Conservation (phyloP, 345 rosid genomes). For the Anacardium occidentale region DNA sequence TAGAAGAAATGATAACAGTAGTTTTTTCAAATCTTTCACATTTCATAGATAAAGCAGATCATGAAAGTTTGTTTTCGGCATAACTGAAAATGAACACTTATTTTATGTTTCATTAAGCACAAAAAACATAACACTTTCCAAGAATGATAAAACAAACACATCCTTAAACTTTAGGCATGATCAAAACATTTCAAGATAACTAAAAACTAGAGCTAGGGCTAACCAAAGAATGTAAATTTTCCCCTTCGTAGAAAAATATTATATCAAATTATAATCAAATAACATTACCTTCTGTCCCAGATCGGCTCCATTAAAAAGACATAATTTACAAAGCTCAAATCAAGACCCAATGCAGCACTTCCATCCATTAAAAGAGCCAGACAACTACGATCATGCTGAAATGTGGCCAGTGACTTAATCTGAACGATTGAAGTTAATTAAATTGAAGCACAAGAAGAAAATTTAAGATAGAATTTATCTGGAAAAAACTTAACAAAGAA, state of each 20-base stretch:
- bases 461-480: background rate
- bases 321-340: constrained; percentile 86
- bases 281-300: constrained; percentile 87
- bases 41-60: too few relatives aligned
- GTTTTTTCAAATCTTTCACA: too few relatives aligned
- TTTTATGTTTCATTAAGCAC: too few relatives aligned
- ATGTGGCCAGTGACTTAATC: constrained; percentile 69
- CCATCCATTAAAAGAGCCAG: constrained; percentile 96
- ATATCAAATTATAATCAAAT: background rate
- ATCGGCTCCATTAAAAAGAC: constrained; percentile 96
- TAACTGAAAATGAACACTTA: too few relatives aligned
- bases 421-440: constrained; percentile 31
- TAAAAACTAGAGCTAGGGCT: background rate
- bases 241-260: background rate
- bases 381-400: constrained; percentile 66
- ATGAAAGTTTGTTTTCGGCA: too few relatives aligned
- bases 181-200: background rate
- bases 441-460: constrained; percentile 19
- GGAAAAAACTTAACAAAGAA: constrained; percentile 2
- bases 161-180: background rate
- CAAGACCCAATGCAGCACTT: constrained; percentile 95
- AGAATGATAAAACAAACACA: background rate
- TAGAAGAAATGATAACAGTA: too few relatives aligned
- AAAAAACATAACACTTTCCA: background rate
- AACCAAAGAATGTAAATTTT: background rate